Evolutionary conservation across 1,284 basidiomycete species (phyloP).

Genomic region (Xerocomus minutiporus): DNA sequence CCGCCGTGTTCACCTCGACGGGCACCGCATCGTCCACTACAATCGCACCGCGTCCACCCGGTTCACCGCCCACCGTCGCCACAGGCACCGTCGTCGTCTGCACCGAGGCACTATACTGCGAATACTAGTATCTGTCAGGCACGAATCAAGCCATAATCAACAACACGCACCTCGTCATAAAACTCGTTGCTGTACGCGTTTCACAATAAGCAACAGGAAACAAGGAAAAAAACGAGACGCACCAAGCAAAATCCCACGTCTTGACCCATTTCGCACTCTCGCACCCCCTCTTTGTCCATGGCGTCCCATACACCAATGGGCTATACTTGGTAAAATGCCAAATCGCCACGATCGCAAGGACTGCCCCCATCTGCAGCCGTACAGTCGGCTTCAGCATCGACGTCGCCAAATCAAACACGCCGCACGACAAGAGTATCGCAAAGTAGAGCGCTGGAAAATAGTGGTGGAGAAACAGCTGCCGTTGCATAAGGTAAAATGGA

Average conservation of each 20-base stretch:
- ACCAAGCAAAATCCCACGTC: slow-evolving; percentile 97
- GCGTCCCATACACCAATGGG: slow-evolving; percentile 79
- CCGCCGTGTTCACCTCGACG: slow-evolving; percentile 35
- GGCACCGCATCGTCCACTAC: slow-evolving; percentile 38
- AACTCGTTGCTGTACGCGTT: slow-evolving; percentile 52
- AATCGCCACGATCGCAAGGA: slow-evolving; percentile 69
- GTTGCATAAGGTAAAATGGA: slow-evolving; percentile 94
- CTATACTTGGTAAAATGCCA: slow-evolving; percentile 80
- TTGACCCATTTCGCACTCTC: slow-evolving; percentile 78
- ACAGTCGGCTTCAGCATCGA: slow-evolving; percentile 72
- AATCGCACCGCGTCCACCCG: slow-evolving; percentile 42
- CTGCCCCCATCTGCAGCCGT: slow-evolving; percentile 74
- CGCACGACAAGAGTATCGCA: slow-evolving; percentile 76
- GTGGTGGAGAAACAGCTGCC: slow-evolving; percentile 96
- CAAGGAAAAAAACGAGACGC: slow-evolving; percentile 24
- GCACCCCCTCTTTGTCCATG: slow-evolving; percentile 85
- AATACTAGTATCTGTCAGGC: slow-evolving; percentile 40
- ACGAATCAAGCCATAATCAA: too few species aligned
- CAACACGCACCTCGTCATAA: slow-evolving; percentile 49
- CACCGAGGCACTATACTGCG: slow-evolving; percentile 11
- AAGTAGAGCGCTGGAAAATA: slow-evolving; percentile 97
- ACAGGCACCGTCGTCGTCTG: slow-evolving; percentile 36
- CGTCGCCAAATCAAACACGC: slow-evolving; percentile 83
- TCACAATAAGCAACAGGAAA: slow-evolving; percentile 2
- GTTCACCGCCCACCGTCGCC: slow-evolving; percentile 44